These are phyloP conservation scores for Ramularia collo-cygni DNA, from an alignment of 2,329 filamentous ascomycete species.

Conservation along the genomic window DNA sequence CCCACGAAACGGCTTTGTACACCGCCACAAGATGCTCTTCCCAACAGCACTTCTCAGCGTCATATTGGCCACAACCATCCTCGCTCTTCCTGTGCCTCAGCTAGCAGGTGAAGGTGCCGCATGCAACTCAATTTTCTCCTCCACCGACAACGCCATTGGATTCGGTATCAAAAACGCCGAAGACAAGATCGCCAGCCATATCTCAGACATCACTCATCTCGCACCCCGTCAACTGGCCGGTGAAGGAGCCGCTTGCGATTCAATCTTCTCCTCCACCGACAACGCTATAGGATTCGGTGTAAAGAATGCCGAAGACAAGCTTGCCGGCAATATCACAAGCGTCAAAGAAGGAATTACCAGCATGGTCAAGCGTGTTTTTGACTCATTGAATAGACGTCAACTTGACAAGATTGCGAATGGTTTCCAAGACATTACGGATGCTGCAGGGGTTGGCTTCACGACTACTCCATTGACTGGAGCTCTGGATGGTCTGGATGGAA, in stretches of 20 bases:
- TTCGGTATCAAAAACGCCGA: slow-evolving; percentile 21
- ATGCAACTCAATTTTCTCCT: slow-evolving; percentile 16
- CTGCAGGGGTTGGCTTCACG: slow-evolving; percentile 7
- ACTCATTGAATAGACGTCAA: slow-evolving; percentile 15
- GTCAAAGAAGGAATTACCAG: too few relatives aligned
- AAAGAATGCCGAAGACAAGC: slow-evolving; percentile 17
- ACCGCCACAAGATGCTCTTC: too few relatives aligned
- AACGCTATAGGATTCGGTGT: slow-evolving; percentile 19
- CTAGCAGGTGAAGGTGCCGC: slow-evolving; percentile 21
- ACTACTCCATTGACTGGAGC: slow-evolving; percentile 6
- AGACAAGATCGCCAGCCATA: slow-evolving; percentile 14
- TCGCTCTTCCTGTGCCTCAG: slow-evolving; percentile 3
- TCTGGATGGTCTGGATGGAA: slow-evolving; percentile 13
- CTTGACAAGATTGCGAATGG: slow-evolving; percentile 23
- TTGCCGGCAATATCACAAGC: slow-evolving; percentile 8
- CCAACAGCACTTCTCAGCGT: too few relatives aligned
- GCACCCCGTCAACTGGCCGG: slow-evolving; percentile 20
- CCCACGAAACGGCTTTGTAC: too few relatives aligned
- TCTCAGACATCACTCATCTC: slow-evolving; percentile 11
- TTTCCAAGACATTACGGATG: slow-evolving; percentile 8
- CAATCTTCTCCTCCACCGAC: slow-evolving; percentile 16
- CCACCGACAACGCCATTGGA: slow-evolving; percentile 20
- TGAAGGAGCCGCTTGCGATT: slow-evolving; percentile 17
- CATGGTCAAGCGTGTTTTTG: too few relatives aligned
- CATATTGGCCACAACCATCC: too few relatives aligned